Base-by-base conservation (phyloP, 2,329 filamentous ascomycete species). In the Rosellinia necatrix region DNA sequence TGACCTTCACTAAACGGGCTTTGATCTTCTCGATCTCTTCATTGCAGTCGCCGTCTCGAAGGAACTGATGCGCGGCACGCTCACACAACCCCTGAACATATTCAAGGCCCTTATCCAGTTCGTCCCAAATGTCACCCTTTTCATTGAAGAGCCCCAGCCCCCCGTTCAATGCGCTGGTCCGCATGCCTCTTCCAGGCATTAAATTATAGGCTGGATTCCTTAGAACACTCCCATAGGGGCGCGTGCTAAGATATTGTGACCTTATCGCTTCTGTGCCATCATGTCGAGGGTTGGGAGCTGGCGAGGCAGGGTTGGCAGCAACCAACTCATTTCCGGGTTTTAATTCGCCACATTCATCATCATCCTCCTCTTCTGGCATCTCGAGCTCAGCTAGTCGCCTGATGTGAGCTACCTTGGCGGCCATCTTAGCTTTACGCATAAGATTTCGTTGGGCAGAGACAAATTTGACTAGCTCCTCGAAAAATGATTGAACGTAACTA, bases 401-500 rank as follows among this genome's bases (percentile, higher is more conserved):
- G 68, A 87, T 87, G 63, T 85, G 81, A 2, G 84, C 87, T 55
- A 91, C 85, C 68, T 87, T 88, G 52, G 87, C 86, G 49, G 90
- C 89, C 88, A 91, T 91, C 74, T 91, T 94, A 49, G 88, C 91
- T 73, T 93, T 96, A 44, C 92, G 87, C 71, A 97, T 87, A 62
- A 90, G 79, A 72, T 96, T 96, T 54, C 92, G 81, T 46, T 89
- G 90, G 1, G 85, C 84, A 4, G 90, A 91, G 30, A 97, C 86
- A 53, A 89, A 88, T 59, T 91, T 87, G 53, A 96, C 92, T 46
- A 96, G 76, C 52, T 88, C 81, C 66, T 96, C 92, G 62, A 97
- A 91, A 34, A 88, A 85, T 47, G 85, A 85, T 70, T 97, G 92
- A 3, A 96, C 87, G 59, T 91, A 87, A 64, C 89, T 90, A 70